phyloP scores from a whole-genome alignment of 495 filamentous ascomycete species.

The Hypoxylon trugodes region DNA sequence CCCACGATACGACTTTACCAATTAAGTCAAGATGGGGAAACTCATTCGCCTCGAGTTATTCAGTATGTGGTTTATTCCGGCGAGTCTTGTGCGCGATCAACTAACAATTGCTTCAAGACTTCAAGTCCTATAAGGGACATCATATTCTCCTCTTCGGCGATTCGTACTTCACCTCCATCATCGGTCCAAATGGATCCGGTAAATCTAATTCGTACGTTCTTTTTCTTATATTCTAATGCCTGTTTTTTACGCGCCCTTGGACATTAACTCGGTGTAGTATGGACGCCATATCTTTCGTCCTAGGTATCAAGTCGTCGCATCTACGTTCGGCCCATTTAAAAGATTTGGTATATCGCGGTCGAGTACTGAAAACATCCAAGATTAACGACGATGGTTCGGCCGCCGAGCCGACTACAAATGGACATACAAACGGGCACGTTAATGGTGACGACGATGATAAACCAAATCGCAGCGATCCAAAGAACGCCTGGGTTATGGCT shows the following conservation, averaged over 20 bases:
- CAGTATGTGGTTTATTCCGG: constrained; percentile 66
- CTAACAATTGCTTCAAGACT: constrained; percentile 71
- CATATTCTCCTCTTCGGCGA: constrained; percentile 95
- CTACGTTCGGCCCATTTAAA: constrained; percentile 93
- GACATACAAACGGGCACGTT: constrained; percentile 60
- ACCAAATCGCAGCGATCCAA: constrained; percentile 74
- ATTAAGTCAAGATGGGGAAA: constrained; percentile 69
- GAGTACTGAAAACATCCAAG: constrained; percentile 88
- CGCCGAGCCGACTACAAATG: constrained; percentile 63
- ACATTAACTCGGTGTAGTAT: constrained; percentile 65
- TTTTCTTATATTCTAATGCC: not conserved
- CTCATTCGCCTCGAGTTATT: constrained; percentile 93
- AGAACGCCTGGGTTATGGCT: constrained; percentile 97
- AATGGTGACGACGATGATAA: constrained; percentile 65
- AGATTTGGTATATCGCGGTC: constrained; percentile 95
- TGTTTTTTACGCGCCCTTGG: not conserved
- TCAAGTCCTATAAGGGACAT: constrained; percentile 98
- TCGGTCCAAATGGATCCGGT: constrained; percentile 98
- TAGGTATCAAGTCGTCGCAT: constrained; percentile 98
- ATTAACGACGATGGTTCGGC: constrained; percentile 87
- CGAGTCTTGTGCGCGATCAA: constrained; percentile 7
- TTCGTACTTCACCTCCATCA: constrained; percentile 98
- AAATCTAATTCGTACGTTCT: constrained; percentile 96
- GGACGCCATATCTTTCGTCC: constrained; percentile 99
- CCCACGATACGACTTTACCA: constrained; percentile 6